Percentiles rank a stretch among this genome's conserved stretches.
These are phyloP conservation scores for Glycyrrhiza uralensis DNA, from an alignment of 306 rosid genomes.

Conservation along the genomic window DNA sequence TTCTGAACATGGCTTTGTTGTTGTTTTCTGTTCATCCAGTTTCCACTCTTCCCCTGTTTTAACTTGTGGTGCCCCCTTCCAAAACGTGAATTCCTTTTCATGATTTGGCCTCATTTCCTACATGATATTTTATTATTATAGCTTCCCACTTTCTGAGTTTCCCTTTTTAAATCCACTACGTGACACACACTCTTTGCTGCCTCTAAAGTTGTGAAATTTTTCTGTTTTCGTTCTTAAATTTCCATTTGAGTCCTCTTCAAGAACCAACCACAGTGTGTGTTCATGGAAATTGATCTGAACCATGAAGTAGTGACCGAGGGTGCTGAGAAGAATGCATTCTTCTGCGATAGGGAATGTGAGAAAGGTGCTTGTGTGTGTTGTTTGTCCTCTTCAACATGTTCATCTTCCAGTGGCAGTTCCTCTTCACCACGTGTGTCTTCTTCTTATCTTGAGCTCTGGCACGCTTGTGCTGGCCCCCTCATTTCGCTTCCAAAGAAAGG, in stretches of 20 bases:
- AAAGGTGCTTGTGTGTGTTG: conserved; percentile 49
- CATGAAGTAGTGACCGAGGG: conserved; percentile 68
- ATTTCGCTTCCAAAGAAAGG: conserved; percentile 89
- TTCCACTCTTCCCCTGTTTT: conserved; percentile 35
- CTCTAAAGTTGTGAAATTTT: conserved; percentile 9
- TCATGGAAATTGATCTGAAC: conserved; percentile 98
- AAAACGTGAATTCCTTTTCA: conserved; percentile 42
- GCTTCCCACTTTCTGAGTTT: conserved; percentile 39
- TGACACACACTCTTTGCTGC: conserved; percentile 19
- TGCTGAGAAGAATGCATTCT: conserved; percentile 61
- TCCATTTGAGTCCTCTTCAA: conserved; percentile 29
- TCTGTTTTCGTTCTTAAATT: conserved; percentile 23
- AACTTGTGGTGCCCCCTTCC: conserved; percentile 41
- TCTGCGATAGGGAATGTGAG: conserved; percentile 57
- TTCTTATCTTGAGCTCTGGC: conserved; percentile 96
- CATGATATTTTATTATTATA: conserved; percentile 31
- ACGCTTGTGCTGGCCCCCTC: conserved; percentile 97
- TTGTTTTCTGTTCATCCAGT: conserved; percentile 45
- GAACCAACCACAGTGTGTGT: conserved; percentile 39
- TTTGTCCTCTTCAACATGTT: conserved; percentile 67
- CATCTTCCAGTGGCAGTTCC: conserved; percentile 60
- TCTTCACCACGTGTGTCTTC: conserved; percentile 56
- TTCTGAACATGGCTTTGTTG: conserved; percentile 40
- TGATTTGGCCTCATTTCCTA: conserved; percentile 62
- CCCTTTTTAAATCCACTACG: conserved; percentile 33